Evolutionary conservation across 1,284 basidiomycete species (phyloP).

Genomic region (Cutaneotrichosporon arboriforme): DNA sequence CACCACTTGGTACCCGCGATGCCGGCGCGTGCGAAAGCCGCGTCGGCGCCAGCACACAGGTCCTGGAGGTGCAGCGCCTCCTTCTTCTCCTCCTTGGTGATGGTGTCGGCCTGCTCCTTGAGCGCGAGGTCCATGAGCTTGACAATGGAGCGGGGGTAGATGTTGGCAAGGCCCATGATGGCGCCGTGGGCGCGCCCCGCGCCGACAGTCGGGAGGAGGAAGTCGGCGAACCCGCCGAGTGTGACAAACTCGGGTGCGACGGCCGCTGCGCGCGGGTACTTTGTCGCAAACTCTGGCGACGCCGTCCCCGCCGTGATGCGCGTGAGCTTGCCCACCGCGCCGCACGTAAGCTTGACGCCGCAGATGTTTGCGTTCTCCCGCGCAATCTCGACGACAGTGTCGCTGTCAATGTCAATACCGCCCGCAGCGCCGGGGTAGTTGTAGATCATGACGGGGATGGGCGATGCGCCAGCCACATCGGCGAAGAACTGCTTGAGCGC

Average conservation of each 20-base stretch:
- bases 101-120: slow-evolving; percentile 53
- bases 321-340: slow-evolving; percentile 82
- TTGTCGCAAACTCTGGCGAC: slow-evolving; percentile 55
- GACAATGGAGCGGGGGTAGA: slow-evolving; percentile 62
- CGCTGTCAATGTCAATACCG: slow-evolving; percentile 79
- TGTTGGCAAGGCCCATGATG: slow-evolving; percentile 72
- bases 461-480: slow-evolving; percentile 68
- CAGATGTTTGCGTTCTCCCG: slow-evolving; percentile 53
- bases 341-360: slow-evolving; percentile 85
- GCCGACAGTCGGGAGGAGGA: slow-evolving; percentile 65
- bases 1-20: slow-evolving; percentile 78
- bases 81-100: slow-evolving; percentile 53
- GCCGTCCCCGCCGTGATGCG: slow-evolving; percentile 68
- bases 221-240: slow-evolving; percentile 71
- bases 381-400: slow-evolving; percentile 73
- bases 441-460: slow-evolving; percentile 83
- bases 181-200: slow-evolving; percentile 60
- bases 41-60: slow-evolving; percentile 71
- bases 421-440: slow-evolving; percentile 81
- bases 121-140: slow-evolving; percentile 61
- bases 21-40: slow-evolving; percentile 67
- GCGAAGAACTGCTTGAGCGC: slow-evolving; percentile 74
- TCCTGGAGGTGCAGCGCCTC: slow-evolving; percentile 73
- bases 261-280: slow-evolving; percentile 58
- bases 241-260: slow-evolving; percentile 58